These are phyloP conservation scores for Boletus rubescentipes DNA, from an alignment of 768 basidiomycete genomes.

Conservation along the genomic window DNA sequence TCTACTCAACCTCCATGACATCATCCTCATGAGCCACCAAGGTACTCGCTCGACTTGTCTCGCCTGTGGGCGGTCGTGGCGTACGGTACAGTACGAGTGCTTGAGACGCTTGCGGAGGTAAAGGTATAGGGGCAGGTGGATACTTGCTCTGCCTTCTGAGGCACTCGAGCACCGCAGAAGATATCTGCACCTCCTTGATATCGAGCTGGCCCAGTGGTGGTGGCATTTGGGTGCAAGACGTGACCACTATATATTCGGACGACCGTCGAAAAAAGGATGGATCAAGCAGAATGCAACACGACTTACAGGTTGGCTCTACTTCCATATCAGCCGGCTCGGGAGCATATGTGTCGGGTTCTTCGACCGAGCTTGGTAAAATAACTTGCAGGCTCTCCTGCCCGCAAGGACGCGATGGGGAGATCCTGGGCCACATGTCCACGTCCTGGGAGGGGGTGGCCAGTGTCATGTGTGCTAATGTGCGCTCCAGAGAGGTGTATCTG, in stretches of 20 bases:
- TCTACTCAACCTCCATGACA: slow-evolving; percentile 55
- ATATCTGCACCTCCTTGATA: slow-evolving; percentile 38
- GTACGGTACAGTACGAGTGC: slow-evolving; percentile 60
- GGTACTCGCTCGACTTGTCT: background rate
- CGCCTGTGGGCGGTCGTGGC: slow-evolving; percentile 23
- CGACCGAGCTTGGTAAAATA: slow-evolving; percentile 38
- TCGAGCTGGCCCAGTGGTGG: slow-evolving; percentile 14
- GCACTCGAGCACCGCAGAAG: slow-evolving; percentile 45
- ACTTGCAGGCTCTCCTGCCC: slow-evolving; percentile 12
- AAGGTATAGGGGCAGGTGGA: slow-evolving; percentile 21
- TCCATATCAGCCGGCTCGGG: slow-evolving; percentile 66
- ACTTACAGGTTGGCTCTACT: slow-evolving; percentile 63
- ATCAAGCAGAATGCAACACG: slow-evolving; percentile 1
- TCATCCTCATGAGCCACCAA: slow-evolving; percentile 32
- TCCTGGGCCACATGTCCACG: slow-evolving; percentile 18
- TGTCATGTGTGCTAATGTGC: slow-evolving; percentile 54
- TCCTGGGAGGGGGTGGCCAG: slow-evolving; percentile 11
- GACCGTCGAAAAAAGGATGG: background rate
- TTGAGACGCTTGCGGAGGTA: slow-evolving; percentile 27
- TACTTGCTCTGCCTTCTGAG: slow-evolving; percentile 36
- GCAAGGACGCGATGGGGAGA: slow-evolving; percentile 3
- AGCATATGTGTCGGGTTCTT: slow-evolving; percentile 38
- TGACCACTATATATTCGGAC: slow-evolving; percentile 1
- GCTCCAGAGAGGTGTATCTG: slow-evolving; percentile 51
- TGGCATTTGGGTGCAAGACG: slow-evolving; percentile 33